phyloP scores from a whole-genome alignment of 306 rosid genomes.

The Quercus variabilis region DNA sequence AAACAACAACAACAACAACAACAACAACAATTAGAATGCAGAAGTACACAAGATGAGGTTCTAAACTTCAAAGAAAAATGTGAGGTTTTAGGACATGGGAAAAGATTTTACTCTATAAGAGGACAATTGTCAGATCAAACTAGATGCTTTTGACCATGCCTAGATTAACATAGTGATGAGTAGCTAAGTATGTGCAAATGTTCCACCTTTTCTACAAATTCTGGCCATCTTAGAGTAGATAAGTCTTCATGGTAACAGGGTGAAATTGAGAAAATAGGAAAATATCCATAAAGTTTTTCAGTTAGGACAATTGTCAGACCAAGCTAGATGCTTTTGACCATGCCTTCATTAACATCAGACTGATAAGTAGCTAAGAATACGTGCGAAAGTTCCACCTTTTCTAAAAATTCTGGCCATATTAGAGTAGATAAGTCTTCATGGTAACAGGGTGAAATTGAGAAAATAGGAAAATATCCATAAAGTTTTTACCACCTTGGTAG shows the following conservation, averaged over 20 bases:
- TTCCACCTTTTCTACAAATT: neutral
- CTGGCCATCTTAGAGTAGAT: neutral
- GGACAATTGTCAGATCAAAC: neutral
- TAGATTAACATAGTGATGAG: neutral
- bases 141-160: neutral
- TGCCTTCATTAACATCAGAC: neutral
- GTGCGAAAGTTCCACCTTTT: neutral
- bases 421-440: neutral
- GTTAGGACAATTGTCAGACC: neutral
- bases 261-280: neutral
- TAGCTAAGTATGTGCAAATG: neutral
- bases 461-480: neutral
- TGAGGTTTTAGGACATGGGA: neutral
- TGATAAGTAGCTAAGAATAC: neutral
- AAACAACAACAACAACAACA: no score
- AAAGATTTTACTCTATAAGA: neutral
- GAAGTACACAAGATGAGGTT: neutral
- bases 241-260: neutral
- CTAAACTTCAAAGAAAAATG: neutral
- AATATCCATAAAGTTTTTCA: neutral
- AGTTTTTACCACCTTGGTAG: neutral
- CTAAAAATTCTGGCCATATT: neutral
- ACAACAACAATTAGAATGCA: slow-evolving; percentile 4
- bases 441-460: neutral
- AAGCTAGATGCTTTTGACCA: neutral